Base-by-base conservation (phyloP, 78 protist species). In the Abeoforma whisleri region DNA sequence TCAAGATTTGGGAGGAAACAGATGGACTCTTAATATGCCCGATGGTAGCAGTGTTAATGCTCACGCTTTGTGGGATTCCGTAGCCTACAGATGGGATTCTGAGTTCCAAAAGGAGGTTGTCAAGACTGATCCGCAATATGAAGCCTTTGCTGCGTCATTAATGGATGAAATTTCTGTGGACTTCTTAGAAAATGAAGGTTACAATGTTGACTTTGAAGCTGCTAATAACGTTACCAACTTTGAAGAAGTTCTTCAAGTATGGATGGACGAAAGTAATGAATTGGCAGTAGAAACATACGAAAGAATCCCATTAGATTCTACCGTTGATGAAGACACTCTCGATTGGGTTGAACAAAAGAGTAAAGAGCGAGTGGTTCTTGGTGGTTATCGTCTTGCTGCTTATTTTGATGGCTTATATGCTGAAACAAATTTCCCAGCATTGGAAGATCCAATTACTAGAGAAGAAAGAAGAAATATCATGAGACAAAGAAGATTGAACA, bases 1-100 rank as follows among this genome's bases (percentile, higher is more conserved):
- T 25, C 79, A 74, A 25, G 79, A 74, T 25, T 25, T n/a, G 23
- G 79, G 79, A 28, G 79, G 79, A 35, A 74, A 74, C 28, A 35
- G 79, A 22, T 74, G 79, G 79, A 74, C 57, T 22, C 36, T 74
- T 74, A 74, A 22, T 25, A 74, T 74, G 79, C 79, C 79, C 36
- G 79, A 74, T 48, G 79, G 79, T 22, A n/a, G 57, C 23, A 28
- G 34, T 48, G 36, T 48, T 25, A 74, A 74, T 48, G 36, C 36
- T 35, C 79, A 74, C 79, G 25, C 79, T 22, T 74, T 74, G 75
- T 74, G 23, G 23, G 79, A 74, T 25, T 22, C 79, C 79, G 79
- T 30, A 37, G 75, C 33, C 23, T n/a, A 37, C 57, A 25, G 33
- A 25, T 74, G 79, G 79, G 79, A 28, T n/a, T n/a, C 70, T 28